Percentiles rank a stretch among this genome's conserved stretches.
Conservation (phyloP, 2,329 filamentous ascomycete genomes). For the Sporothrix mexicana region DNA sequence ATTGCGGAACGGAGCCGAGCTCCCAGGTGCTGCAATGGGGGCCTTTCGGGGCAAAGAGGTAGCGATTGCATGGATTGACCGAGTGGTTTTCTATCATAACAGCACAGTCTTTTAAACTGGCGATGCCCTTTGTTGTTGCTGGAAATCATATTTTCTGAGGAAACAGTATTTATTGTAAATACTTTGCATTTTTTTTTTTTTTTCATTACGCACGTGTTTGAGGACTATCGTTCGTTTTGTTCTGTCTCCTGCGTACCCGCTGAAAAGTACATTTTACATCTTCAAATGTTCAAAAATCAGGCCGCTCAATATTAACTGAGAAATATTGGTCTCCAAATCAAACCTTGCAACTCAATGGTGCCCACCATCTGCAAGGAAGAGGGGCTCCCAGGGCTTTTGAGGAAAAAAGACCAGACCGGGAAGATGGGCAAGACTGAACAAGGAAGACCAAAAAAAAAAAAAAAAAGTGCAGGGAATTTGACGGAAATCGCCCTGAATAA, state of each 20-base stretch:
- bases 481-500: too few species aligned
- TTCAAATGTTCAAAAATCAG: too few species aligned
- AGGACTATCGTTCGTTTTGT: too few species aligned
- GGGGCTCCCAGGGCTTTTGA: neutral
- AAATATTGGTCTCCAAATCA: neutral
- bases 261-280: too few species aligned
- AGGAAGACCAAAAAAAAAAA: too few species aligned
- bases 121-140: too few species aligned
- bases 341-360: neutral
- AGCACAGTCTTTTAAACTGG: too few species aligned
- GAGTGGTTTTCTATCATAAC: neutral
- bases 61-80: neutral
- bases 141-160: neutral
- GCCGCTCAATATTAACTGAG: too few species aligned
- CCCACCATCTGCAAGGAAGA: conserved; percentile 20
- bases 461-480: too few species aligned
- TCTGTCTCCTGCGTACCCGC: too few species aligned
- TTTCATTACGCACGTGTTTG: neutral
- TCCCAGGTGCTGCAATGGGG: neutral
- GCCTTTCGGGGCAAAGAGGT: neutral
- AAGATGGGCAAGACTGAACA: too few species aligned
- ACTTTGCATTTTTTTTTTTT: neutral
- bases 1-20: conserved; percentile 7
- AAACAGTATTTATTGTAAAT: neutral
- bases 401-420: neutral